These are phyloP conservation scores for Leccinum pallidistipes DNA, from an alignment of 1,284 basidiomycete genomes.

Conservation along the genomic window DNA sequence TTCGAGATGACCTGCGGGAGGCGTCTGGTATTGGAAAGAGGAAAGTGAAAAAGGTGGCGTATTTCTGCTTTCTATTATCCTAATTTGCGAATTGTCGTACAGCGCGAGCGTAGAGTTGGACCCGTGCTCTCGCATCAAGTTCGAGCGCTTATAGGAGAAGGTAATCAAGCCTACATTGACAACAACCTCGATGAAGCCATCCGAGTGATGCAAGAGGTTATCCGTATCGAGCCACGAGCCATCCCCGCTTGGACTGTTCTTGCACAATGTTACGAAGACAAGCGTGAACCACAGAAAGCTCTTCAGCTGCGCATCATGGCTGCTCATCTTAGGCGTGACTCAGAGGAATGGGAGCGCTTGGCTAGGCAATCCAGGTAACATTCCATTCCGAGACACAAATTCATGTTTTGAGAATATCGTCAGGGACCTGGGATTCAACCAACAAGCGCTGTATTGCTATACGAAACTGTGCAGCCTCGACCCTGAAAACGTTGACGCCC, in stretches of 20 bases:
- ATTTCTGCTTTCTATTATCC: not conserved
- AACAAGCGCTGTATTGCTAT: slow-evolving; percentile 93
- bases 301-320: slow-evolving; percentile 25
- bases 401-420: slow-evolving; percentile 52
- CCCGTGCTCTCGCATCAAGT: slow-evolving; percentile 83
- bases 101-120: slow-evolving; percentile 40
- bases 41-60: slow-evolving; percentile 45
- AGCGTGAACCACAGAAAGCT: slow-evolving; percentile 21
- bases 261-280: slow-evolving; percentile 23
- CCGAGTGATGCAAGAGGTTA: slow-evolving; percentile 86
- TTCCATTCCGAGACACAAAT: not conserved
- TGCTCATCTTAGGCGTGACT: slow-evolving; percentile 83
- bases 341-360: slow-evolving; percentile 86
- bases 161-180: slow-evolving; percentile 86
- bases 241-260: slow-evolving; percentile 80
- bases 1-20: slow-evolving; percentile 60
- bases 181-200: slow-evolving; percentile 70
- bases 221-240: slow-evolving; percentile 89
- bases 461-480: slow-evolving; percentile 82
- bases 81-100: slow-evolving; percentile 1
- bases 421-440: slow-evolving; percentile 69
- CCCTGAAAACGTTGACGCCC: slow-evolving; percentile 78
- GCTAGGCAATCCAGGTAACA: slow-evolving; percentile 71
- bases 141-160: slow-evolving; percentile 82
- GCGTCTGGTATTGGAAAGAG: slow-evolving; percentile 70